A percentile compares a stretch with the other conserved stretches of the same genome.
Conservation (phyloP, 306 rosid genomes). For the Medicago ruthenica region DNA sequence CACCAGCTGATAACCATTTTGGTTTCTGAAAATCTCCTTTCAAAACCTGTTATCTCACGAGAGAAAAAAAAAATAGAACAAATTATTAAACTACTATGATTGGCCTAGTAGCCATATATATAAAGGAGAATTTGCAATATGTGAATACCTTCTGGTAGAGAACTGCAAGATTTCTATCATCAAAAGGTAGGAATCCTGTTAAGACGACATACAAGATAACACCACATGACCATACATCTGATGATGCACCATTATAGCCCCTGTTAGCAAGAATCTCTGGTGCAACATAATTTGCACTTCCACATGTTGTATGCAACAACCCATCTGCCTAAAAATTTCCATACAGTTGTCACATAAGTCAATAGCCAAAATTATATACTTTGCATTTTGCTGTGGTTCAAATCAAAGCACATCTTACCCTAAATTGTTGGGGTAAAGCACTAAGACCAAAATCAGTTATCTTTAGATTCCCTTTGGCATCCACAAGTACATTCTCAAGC, state of each 20-base stretch:
- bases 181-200: slow-evolving; percentile 85
- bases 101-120: neutral
- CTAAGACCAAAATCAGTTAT: slow-evolving; percentile 95
- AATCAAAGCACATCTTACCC: slow-evolving; percentile 53
- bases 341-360: slow-evolving; percentile 19
- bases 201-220: slow-evolving; percentile 82
- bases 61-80: neutral
- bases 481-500: slow-evolving; percentile 92
- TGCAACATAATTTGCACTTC: slow-evolving; percentile 98
- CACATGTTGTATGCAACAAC: slow-evolving; percentile 93
- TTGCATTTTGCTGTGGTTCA: slow-evolving; percentile 5
- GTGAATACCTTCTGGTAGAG: slow-evolving; percentile 83
- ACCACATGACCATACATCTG: slow-evolving; percentile 95
- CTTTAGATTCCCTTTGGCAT: slow-evolving; percentile 76
- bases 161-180: slow-evolving; percentile 90
- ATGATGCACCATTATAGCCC: slow-evolving; percentile 88
- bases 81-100: neutral
- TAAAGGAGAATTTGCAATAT: slow-evolving; percentile 21
- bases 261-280: slow-evolving; percentile 86
- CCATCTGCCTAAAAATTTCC: slow-evolving; percentile 75
- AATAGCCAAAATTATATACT: neutral
- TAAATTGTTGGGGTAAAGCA: slow-evolving; percentile 84
- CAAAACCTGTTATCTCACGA: slow-evolving; percentile 59
- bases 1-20: slow-evolving; percentile 77
- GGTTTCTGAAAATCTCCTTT: slow-evolving; percentile 78